A percentile compares a stretch with the other conserved stretches of the same genome.
Evolutionary conservation across 805 yeast genomes (phyloP).

Genomic region (Hanseniaspora taiwanica): DNA sequence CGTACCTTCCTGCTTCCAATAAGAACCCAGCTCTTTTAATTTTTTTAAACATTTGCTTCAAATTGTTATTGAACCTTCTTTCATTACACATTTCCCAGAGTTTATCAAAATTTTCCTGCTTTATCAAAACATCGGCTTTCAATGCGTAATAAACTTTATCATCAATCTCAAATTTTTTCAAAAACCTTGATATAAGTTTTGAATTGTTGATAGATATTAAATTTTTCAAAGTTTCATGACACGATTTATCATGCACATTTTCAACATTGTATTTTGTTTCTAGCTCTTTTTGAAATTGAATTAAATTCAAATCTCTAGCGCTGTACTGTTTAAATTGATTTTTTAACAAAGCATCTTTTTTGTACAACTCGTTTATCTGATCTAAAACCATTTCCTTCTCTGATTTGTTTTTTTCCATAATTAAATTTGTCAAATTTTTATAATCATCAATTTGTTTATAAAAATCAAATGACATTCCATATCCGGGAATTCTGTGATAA

Average conservation of each 20-base stretch:
- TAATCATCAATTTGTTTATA: slow-evolving; percentile 53
- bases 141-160: slow-evolving; percentile 45
- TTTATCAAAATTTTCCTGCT: slow-evolving; percentile 39
- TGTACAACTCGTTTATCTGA: slow-evolving; percentile 21
- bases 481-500: background rate
- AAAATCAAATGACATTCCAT: slow-evolving; percentile 35
- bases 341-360: slow-evolving; percentile 8
- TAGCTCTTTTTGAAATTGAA: slow-evolving; percentile 32
- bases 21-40: slow-evolving; percentile 41
- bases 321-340: slow-evolving; percentile 16
- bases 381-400: slow-evolving; percentile 22
- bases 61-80: slow-evolving; percentile 59
- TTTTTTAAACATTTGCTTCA: slow-evolving; percentile 46
- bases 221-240: slow-evolving; percentile 34
- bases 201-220: slow-evolving; percentile 37
- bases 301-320: slow-evolving; percentile 32
- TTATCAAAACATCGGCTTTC: slow-evolving; percentile 35
- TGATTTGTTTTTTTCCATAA: slow-evolving; percentile 25
- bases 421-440: slow-evolving; percentile 31
- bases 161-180: slow-evolving; percentile 40
- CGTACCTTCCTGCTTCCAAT: slow-evolving; percentile 46
- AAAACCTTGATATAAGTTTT: slow-evolving; percentile 33
- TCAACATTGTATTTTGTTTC: slow-evolving; percentile 26
- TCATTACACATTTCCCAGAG: slow-evolving; percentile 38
- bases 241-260: slow-evolving; percentile 30